phyloP scores from a whole-genome alignment of 305 asterid genomes.

The Rubia balearica region DNA sequence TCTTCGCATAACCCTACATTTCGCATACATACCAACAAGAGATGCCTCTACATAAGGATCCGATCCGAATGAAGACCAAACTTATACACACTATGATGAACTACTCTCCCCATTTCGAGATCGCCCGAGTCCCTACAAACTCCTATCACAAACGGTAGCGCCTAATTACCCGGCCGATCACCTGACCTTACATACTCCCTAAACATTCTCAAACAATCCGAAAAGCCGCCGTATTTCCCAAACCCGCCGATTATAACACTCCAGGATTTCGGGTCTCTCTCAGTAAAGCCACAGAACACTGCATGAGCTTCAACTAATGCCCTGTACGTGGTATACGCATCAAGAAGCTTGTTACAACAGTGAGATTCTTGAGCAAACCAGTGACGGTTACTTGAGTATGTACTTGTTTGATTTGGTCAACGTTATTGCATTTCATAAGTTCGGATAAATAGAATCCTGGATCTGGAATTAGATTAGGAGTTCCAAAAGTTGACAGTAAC shows the following conservation, averaged over 20 bases:
- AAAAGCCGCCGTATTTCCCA: constrained; percentile 38
- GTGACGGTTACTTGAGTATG: constrained; percentile 32
- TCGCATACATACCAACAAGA: constrained; percentile 45
- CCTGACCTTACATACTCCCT: constrained; percentile 49
- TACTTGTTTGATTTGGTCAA: constrained; percentile 26
- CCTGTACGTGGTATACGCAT: constrained; percentile 27
- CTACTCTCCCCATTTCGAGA: constrained; percentile 37
- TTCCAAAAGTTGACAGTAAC: constrained; percentile 14
- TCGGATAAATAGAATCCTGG: constrained; percentile 23
- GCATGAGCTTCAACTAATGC: constrained; percentile 32
- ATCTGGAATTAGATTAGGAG: constrained; percentile 19
- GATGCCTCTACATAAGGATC: constrained; percentile 38
- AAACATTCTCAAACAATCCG: constrained; percentile 32
- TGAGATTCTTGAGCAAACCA: constrained; percentile 22
- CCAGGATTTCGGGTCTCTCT: constrained; percentile 44
- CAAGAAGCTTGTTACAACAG: constrained; percentile 34
- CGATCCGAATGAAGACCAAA: constrained; percentile 31
- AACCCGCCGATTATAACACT: constrained; percentile 57
- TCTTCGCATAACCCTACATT: constrained; percentile 35
- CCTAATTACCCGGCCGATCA: constrained; percentile 34
- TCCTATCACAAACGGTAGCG: constrained; percentile 47
- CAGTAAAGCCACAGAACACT: constrained; percentile 32
- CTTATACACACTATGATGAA: constrained; percentile 40
- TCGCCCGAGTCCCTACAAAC: constrained; percentile 35
- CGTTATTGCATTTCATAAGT: constrained; percentile 24